These are phyloP conservation scores for Thermochaetoides thermophila DNA, from an alignment of 495 filamentous ascomycete genomes.

Conservation along the genomic window DNA sequence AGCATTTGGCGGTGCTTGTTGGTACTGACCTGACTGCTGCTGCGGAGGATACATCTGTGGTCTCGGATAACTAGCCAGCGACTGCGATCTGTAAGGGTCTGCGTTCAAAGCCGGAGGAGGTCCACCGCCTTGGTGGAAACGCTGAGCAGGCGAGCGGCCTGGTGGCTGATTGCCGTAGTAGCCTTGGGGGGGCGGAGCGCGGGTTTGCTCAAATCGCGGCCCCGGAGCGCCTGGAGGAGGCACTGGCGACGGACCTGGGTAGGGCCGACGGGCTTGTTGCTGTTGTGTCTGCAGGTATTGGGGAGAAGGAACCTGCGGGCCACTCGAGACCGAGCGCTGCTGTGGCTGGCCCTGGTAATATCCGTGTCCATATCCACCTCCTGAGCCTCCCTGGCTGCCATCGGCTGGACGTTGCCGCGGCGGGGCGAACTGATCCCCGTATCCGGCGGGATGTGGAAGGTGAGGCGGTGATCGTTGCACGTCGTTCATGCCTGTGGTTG, in stretches of 20 bases:
- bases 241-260: too few species aligned
- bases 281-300: slow-evolving; percentile 25
- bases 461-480: slow-evolving; percentile 45
- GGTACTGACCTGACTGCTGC: slow-evolving; percentile 49
- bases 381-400: slow-evolving; percentile 27
- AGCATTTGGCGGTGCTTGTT: slow-evolving; percentile 51
- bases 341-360: slow-evolving; percentile 38
- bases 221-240: too few species aligned
- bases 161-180: slow-evolving; percentile 34
- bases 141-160: slow-evolving; percentile 32
- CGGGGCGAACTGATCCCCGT: slow-evolving; percentile 17
- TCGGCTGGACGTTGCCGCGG: slow-evolving; percentile 26
- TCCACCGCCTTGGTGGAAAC: slow-evolving; percentile 36
- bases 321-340: slow-evolving; percentile 35
- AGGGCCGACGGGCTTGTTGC: too few species aligned
- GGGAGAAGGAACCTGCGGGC: slow-evolving; percentile 25
- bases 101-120: slow-evolving; percentile 61
- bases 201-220: slow-evolving; percentile 10
- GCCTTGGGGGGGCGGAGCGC: slow-evolving; percentile 30
- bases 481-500: slow-evolving; percentile 50
- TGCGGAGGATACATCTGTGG: slow-evolving; percentile 49
- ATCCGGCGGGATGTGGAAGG: slow-evolving; percentile 42
- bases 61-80: slow-evolving; percentile 62
- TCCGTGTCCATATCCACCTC: too few species aligned
- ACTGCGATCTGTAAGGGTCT: slow-evolving; percentile 77